Evolutionary conservation across 2,329 filamentous ascomycete species (phyloP).

Genomic region (Aureobasidium sp.): DNA sequence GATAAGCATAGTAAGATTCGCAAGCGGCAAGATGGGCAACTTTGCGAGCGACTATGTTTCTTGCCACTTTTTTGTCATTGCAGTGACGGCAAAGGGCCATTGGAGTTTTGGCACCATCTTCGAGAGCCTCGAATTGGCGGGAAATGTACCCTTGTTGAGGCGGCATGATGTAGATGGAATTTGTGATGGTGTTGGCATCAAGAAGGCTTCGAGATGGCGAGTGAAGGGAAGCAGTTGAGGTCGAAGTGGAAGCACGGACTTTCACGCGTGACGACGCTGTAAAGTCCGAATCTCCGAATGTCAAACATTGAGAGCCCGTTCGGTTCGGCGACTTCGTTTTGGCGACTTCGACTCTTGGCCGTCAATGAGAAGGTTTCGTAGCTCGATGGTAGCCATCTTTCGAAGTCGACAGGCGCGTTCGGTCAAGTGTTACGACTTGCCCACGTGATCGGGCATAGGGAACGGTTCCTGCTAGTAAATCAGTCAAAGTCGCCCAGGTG

Average conservation of each 20-base stretch:
- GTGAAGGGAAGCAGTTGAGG: not conserved
- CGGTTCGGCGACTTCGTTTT: too few species aligned
- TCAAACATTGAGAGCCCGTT: too few species aligned
- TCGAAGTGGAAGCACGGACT: not conserved
- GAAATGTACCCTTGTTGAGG: constrained; percentile 14
- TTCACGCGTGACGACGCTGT: too few species aligned
- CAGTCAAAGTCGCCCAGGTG: too few species aligned
- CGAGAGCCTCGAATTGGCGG: constrained; percentile 3
- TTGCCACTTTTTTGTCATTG: constrained; percentile 14
- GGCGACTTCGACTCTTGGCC: too few species aligned
- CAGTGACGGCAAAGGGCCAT: constrained; percentile 13
- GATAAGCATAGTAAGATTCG: constrained; percentile 7
- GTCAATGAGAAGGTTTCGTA: too few species aligned
- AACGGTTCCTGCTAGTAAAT: too few species aligned
- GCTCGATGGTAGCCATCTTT: too few species aligned
- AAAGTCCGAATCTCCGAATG: too few species aligned
- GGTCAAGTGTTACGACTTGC: too few species aligned
- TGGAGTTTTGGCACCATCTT: constrained; percentile 15
- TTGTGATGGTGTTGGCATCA: constrained; percentile 5
- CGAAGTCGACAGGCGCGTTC: too few species aligned
- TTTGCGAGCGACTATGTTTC: constrained; percentile 10
- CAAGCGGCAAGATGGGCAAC: constrained; percentile 9
- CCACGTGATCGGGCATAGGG: too few species aligned
- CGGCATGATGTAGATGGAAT: not conserved
- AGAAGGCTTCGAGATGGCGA: constrained; percentile 7